Conservation (phyloP, 23 red algal genomes). For the Gracilaria domingensis region DNA sequence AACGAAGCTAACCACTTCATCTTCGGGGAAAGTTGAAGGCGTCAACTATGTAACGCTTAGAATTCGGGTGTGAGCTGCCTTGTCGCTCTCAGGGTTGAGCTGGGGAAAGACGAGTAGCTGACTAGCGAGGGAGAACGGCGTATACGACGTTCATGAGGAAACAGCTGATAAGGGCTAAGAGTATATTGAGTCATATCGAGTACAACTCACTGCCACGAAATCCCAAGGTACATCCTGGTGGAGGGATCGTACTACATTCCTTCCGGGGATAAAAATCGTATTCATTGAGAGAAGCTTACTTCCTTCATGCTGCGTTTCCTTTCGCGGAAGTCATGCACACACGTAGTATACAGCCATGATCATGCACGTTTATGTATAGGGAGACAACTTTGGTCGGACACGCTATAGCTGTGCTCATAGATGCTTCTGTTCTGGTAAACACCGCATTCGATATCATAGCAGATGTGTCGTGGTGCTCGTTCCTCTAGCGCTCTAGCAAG, state of each 20-base stretch:
- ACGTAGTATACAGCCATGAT: neutral
- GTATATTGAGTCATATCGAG: neutral
- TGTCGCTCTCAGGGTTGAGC: neutral
- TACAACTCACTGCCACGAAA: neutral
- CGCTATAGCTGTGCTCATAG: too few species aligned
- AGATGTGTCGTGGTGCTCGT: too few species aligned
- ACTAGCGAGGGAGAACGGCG: neutral
- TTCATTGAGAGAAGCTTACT: neutral
- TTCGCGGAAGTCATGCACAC: neutral
- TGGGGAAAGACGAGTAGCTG: neutral
- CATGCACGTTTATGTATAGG: too few species aligned
- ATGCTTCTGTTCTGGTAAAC: too few species aligned
- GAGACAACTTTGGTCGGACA: too few species aligned
- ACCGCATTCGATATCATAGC: too few species aligned
- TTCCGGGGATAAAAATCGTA: neutral
- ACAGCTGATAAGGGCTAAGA: neutral
- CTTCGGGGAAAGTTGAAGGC: too few species aligned
- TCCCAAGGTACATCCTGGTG: neutral
- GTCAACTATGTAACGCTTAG: neutral
- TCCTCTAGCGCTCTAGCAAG: too few species aligned
- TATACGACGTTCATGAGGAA: neutral
- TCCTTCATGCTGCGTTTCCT: neutral
- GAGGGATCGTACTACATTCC: neutral
- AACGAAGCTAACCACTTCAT: neutral
- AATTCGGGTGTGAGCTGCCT: neutral